phyloP scores from a whole-genome alignment of 2,329 filamentous ascomycete species.

The Acrocalymma vagum region DNA sequence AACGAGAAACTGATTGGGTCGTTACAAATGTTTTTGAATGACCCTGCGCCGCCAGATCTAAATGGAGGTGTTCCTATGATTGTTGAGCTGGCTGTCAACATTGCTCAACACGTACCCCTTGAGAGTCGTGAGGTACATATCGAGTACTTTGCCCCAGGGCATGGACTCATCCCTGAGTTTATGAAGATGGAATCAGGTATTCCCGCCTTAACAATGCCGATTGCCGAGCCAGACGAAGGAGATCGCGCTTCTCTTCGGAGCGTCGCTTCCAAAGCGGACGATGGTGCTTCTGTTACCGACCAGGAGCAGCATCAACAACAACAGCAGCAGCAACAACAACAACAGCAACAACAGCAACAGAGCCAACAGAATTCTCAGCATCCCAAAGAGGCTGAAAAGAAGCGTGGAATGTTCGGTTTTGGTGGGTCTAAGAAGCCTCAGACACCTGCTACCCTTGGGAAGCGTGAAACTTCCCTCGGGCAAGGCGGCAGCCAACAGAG shows the following conservation, averaged over 20 bases:
- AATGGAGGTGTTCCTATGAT: constrained; percentile 92
- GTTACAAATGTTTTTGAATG: constrained; percentile 76
- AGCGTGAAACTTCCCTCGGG: constrained; percentile 49
- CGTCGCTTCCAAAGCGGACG: constrained; percentile 40
- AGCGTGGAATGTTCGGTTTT: constrained; percentile 55
- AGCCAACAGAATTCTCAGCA: constrained; percentile 23
- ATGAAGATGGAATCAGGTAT: constrained; percentile 83
- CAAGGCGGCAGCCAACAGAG: constrained; percentile 47
- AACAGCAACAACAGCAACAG: constrained; percentile 27
- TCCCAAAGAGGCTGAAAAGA: constrained; percentile 42
- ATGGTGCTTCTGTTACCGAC: constrained; percentile 36
- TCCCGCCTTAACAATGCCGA: constrained; percentile 54
- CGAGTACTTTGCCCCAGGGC: constrained; percentile 82
- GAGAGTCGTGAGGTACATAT: constrained; percentile 92
- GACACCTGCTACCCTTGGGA: constrained; percentile 42
- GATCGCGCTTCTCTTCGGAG: constrained; percentile 50
- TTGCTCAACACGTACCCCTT: constrained; percentile 84
- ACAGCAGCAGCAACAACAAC: constrained; percentile 42
- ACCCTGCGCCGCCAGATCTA: constrained; percentile 81
- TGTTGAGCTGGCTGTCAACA: constrained; percentile 85
- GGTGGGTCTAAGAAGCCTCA: constrained; percentile 48
- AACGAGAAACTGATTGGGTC: constrained; percentile 75
- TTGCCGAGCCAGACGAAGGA: constrained; percentile 50
- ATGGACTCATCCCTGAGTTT: constrained; percentile 71
- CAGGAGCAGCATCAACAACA: constrained; percentile 42